Base-by-base conservation (phyloP, 345 rosid genomes). In the Balakata baccata region DNA sequence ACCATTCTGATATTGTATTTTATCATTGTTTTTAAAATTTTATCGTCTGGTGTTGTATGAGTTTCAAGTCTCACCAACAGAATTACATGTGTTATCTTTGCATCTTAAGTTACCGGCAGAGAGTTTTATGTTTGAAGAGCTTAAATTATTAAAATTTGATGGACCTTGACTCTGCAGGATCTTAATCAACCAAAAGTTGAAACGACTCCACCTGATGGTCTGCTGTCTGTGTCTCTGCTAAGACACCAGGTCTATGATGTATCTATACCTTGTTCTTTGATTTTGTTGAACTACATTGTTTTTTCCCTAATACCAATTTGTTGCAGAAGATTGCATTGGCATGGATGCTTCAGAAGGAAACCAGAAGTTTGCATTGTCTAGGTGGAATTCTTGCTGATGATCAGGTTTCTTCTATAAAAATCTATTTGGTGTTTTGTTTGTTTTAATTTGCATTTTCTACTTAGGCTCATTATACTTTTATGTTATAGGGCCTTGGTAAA, bases 381-480 rank as follows among this genome's bases (percentile, higher is more conserved):
- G 99, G 99, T 74, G 99, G 99, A 82, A 94, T 95, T 76, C 82
- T 95, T 84, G 99, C 99, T 67, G 99, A 95, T 86, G 99, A 95
- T 79, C 98, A 95, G 96, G 99, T 94, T 68, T 68, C 54, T 80
- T 53, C n/a, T 69, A 18, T 57, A 45, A 64, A 66, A 69, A 62
- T 22, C 67, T 72, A 50, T 41, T 45, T 23, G 38, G 3, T 67
- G 47, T 22, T 71, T 50, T 39, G 64, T 71, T 38, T 7, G 39
- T 25, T 51, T 51, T 64, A 65, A 59, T 39, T 14, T 69, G 39
- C 64, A 37, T 53, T 59, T 34, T 58, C 47, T 13, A 47, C 50
- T 20, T 12, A 34, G 45, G 61, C 67, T 70, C 52, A 68, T 74
- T 53, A 52, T 66, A 63, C 41, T 64, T 77, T 76, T 78, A 51